Conservation (phyloP, 2,329 filamentous ascomycete species). For the Neoascochyta sp. region DNA sequence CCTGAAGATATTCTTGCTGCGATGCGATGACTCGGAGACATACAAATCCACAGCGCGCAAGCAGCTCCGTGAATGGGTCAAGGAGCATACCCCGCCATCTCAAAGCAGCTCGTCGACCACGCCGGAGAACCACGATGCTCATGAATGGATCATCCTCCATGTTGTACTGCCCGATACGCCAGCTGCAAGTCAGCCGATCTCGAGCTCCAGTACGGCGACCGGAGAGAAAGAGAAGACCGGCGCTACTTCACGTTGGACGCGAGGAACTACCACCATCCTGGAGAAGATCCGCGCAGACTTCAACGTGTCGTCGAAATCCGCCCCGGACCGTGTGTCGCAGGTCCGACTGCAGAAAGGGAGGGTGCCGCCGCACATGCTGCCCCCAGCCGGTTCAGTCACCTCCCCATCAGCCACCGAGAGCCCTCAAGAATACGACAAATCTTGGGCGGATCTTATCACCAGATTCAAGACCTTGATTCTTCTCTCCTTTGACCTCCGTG, state of each 20-base stretch:
- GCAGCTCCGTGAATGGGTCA: constrained; percentile 87
- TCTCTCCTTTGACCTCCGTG: constrained; percentile 82
- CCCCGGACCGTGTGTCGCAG: constrained; percentile 76
- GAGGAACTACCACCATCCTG: constrained; percentile 73
- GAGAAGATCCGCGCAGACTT: constrained; percentile 91
- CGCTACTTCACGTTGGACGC: constrained; percentile 69
- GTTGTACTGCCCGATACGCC: constrained; percentile 84
- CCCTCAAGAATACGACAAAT: constrained; percentile 71
- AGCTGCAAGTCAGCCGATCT: constrained; percentile 73
- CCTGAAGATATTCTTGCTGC: constrained; percentile 80
- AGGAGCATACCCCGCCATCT: constrained; percentile 60
- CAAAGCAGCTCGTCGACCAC: constrained; percentile 58
- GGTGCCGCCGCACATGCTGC: constrained; percentile 45
- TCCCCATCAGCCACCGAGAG: constrained; percentile 52
- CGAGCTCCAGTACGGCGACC: constrained; percentile 46
- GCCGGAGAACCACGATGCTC: constrained; percentile 92
- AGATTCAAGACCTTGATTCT: constrained; percentile 88
- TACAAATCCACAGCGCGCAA: constrained; percentile 80
- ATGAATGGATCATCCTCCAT: constrained; percentile 91
- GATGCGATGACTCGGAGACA: constrained; percentile 92
- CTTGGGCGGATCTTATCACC: constrained; percentile 77
- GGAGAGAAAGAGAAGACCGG: constrained; percentile 64
- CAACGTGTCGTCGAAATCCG: constrained; percentile 70
- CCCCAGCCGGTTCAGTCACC: constrained; percentile 39
- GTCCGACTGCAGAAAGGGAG: constrained; percentile 63